These are phyloP conservation scores for Curvularia eragrostidis DNA, from an alignment of 2,329 filamentous ascomycete species.

Conservation along the genomic window DNA sequence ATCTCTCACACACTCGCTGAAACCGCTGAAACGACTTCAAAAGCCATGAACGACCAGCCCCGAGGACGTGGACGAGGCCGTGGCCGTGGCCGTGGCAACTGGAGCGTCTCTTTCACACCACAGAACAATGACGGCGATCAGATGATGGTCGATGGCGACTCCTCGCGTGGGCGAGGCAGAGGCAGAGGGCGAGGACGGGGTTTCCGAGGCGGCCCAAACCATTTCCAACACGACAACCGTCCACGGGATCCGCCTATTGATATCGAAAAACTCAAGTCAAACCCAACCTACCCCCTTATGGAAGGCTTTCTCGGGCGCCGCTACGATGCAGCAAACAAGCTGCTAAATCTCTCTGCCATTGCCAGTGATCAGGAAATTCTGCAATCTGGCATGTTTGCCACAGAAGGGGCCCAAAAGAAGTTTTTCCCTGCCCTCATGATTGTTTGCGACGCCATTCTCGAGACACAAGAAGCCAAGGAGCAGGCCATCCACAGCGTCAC, in stretches of 20 bases:
- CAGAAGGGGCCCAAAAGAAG: constrained; percentile 75
- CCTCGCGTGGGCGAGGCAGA: constrained; percentile 22
- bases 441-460: constrained; percentile 80
- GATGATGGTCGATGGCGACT: constrained; percentile 23
- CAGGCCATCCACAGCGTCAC: constrained; percentile 83
- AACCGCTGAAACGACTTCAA: constrained; percentile 3
- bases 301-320: constrained; percentile 74
- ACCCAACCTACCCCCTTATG: constrained; percentile 66
- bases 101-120: constrained; percentile 9
- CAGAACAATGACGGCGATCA: constrained; percentile 20
- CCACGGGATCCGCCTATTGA: constrained; percentile 73
- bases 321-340: constrained; percentile 73
- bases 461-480: constrained; percentile 72
- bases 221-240: constrained; percentile 53
- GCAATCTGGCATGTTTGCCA: constrained; percentile 77
- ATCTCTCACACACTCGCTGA: constrained; percentile 5
- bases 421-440: constrained; percentile 92
- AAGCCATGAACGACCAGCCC: constrained; percentile 17
- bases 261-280: constrained; percentile 28
- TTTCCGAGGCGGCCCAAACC: constrained; percentile 20
- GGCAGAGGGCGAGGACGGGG: constrained; percentile 29
- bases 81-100: constrained; percentile 20
- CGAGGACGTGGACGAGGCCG: constrained; percentile 31
- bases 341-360: constrained; percentile 83
- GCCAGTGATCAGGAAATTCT: constrained; percentile 74